phyloP scores from a whole-genome alignment of 164 flowering plant genomes.

The Piper betle region DNA sequence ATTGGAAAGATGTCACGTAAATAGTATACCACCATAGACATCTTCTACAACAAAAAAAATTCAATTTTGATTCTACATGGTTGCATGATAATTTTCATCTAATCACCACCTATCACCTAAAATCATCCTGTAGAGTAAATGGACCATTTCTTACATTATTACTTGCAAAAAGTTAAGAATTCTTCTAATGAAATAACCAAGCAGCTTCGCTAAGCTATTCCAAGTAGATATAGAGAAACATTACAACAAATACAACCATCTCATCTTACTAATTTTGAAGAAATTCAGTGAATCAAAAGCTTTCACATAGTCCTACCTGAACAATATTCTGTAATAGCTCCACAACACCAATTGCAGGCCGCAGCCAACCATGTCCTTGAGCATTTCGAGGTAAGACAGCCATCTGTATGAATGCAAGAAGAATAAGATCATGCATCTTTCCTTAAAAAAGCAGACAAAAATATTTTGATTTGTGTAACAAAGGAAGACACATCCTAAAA shows the following conservation, averaged over 20 bases:
- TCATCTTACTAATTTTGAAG: background rate
- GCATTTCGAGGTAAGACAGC: conserved; percentile 70
- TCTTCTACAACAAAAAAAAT: too few species aligned
- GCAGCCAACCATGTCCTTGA: conserved; percentile 77
- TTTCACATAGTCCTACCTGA: conserved; percentile 32
- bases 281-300: background rate
- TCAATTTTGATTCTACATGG: too few species aligned
- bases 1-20: too few species aligned
- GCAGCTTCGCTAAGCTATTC: too few species aligned
- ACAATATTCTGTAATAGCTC: conserved; percentile 73
- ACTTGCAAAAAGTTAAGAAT: too few species aligned
- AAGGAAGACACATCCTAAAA: background rate
- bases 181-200: too few species aligned
- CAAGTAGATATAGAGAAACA: background rate
- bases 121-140: too few species aligned
- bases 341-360: conserved; percentile 72
- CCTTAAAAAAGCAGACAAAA: background rate
- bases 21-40: too few species aligned
- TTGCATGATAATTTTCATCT: too few species aligned
- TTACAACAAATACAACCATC: background rate
- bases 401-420: conserved; percentile 41
- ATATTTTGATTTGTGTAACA: background rate
- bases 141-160: too few species aligned
- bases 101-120: too few species aligned
- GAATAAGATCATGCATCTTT: background rate